Base-by-base conservation (phyloP, 1,284 basidiomycete species). In the Pseudozyma flocculosa region DNA sequence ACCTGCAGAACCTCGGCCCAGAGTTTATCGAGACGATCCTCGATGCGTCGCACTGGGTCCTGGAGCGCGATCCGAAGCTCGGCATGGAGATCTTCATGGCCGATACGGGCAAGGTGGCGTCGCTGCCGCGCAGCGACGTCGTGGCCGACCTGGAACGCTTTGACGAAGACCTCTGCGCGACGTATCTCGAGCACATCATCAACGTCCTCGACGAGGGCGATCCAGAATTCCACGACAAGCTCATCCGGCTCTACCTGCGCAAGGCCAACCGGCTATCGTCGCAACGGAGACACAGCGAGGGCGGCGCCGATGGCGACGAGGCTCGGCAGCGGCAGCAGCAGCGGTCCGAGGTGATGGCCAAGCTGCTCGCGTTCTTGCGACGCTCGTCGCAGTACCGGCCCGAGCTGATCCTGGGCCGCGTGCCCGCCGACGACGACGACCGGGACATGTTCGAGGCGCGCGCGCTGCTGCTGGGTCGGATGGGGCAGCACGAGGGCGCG, bases 51-150 rank as follows among this genome's bases (percentile, higher is more conserved):
- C 88, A 85, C 36, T 97, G 93, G 94, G 83, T 95, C 10, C 88
- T 96, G 52, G 83, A 87, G 37, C 82, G 84, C 38, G 85, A 92
- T 66, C 79, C 82, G 1, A 82, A 85, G 36, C 85, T 87, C 76
- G 91, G 84, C 1, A 86, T 94, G 57, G 84, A 91, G 88, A 91
- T 99, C 45, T 98, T 98, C 76, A 92, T 88, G 0, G 92, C 92
- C 0, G 94, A 97, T 72, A 57, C 79, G 79, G 59, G 81, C 80
- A 36, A 91, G 7, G 89, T 95, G 1, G 85, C 86, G 2, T 83
- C 86, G 45, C 92, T 73, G 46, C 74, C 74, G 4, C 49, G 68
- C 17, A 45, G 59, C 13, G 54, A 55, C 37, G 58, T 78, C 36
- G 72, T 68, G 1, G 52, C 49, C 13, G 60, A 88, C 75, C 83